Evolutionary conservation across 805 yeast species (phyloP).

Genomic region (Candida argentea): DNA sequence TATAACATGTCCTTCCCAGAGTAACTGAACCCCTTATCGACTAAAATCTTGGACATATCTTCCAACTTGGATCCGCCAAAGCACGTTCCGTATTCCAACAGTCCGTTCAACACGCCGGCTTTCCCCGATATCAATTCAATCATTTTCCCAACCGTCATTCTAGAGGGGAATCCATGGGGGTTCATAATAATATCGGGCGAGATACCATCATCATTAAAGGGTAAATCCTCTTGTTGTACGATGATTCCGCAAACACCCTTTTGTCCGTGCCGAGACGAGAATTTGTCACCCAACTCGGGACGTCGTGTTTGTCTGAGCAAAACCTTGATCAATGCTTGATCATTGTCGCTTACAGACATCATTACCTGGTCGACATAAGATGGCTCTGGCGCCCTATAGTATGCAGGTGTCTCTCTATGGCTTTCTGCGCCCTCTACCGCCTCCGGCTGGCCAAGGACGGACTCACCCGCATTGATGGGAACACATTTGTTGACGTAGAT

Average conservation of each 20-base stretch:
- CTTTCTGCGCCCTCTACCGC: slow-evolving; percentile 36
- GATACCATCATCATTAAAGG: slow-evolving; percentile 87
- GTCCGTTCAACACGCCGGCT: slow-evolving; percentile 91
- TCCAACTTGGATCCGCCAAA: slow-evolving; percentile 96
- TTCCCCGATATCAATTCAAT: slow-evolving; percentile 92
- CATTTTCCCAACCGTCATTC: slow-evolving; percentile 99
- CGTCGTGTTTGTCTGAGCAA: slow-evolving; percentile 89
- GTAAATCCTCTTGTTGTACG: slow-evolving; percentile 94
- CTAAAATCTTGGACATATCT: slow-evolving; percentile 86
- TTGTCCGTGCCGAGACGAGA: slow-evolving; percentile 96
- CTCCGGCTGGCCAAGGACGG: slow-evolving; percentile 34
- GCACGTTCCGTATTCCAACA: slow-evolving; percentile 93
- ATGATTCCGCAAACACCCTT: slow-evolving; percentile 99
- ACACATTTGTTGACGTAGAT: slow-evolving; percentile 89
- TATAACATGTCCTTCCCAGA: slow-evolving; percentile 97
- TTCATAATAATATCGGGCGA: slow-evolving; percentile 96
- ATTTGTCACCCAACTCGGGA: slow-evolving; percentile 96
- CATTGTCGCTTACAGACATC: slow-evolving; percentile 94
- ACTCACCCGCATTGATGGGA: slow-evolving; percentile 75
- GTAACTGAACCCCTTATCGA: slow-evolving; percentile 86
- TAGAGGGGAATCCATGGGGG: slow-evolving; percentile 99
- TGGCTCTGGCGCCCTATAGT: slow-evolving; percentile 92
- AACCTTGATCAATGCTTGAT: slow-evolving; percentile 89
- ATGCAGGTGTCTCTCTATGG: slow-evolving; percentile 84
- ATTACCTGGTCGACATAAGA: slow-evolving; percentile 93